Evolutionary conservation across 345 rosid species (phyloP).

Genomic region (Alliaria petiolata): DNA sequence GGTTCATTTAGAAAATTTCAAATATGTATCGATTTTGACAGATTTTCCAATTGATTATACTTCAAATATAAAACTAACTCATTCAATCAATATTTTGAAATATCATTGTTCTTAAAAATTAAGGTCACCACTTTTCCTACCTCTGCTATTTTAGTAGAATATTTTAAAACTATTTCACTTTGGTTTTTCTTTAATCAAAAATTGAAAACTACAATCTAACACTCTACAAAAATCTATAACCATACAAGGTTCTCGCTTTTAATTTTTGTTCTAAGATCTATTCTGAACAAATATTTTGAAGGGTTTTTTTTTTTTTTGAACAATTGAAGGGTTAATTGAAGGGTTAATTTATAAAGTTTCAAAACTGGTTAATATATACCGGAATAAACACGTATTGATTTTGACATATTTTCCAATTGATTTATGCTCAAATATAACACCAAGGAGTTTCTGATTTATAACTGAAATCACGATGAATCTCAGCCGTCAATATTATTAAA

Average conservation of each 20-base stretch:
- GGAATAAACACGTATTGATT: background rate
- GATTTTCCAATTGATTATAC: too few relatives aligned
- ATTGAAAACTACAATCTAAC: background rate
- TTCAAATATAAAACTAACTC: background rate
- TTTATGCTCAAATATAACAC: background rate
- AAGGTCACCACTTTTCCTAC: background rate
- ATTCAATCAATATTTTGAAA: background rate
- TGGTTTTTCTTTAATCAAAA: background rate
- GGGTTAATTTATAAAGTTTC: background rate
- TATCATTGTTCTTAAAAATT: background rate
- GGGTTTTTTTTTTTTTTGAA: too few relatives aligned
- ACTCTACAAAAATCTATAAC: too few relatives aligned
- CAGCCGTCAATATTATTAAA: slow-evolving; percentile 12
- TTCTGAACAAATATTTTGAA: background rate
- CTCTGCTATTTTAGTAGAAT: background rate
- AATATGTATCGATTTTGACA: too few relatives aligned
- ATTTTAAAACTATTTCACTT: background rate
- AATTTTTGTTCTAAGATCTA: background rate
- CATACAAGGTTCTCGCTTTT: background rate
- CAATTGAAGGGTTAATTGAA: too few relatives aligned
- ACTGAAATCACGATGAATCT: background rate
- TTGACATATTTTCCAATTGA: too few relatives aligned
- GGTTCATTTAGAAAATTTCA: too few relatives aligned
- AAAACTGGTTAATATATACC: background rate
- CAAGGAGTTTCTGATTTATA: background rate